Evolutionary conservation across 179 eudicot genomes (phyloP), one percentile per base, ranked within the genome.

Genomic region (Sideroxylon spinosum): DNA sequence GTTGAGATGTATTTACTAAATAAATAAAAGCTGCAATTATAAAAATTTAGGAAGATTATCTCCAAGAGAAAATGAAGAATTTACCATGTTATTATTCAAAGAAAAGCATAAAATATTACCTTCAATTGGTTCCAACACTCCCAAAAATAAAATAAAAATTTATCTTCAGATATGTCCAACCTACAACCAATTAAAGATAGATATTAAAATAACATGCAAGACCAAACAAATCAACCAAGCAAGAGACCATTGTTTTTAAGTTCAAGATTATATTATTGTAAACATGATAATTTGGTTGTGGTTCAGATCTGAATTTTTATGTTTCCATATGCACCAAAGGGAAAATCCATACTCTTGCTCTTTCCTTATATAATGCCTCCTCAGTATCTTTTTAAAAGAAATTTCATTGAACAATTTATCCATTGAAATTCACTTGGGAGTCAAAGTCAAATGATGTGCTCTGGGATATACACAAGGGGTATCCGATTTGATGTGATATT

Each of bases 41-140:
- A 1, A 19, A 9, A 44, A 25, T 52, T 52, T 52, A 52, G 56
- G 56, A 52, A 9, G 16, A 52, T 52, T 52, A 52, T 52, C 2
- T 6, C 12, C 44, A 14, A 14, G 23, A 14, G 71, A 76, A 53
- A 50, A 65, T 76, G 52, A 50, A 49, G 71, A 14, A 17, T 0
- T 25, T 22, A 46, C 13, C 22, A 61, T 6, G 56, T 52, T 52
- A 62, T 4, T 68, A 53, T 13, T 19, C 70, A 49, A 23, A 60
- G 2, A 62, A 37, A 66, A 56, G 74, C 20, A 74, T 20, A 16
- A 62, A 46, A 62, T 26, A 12, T 71, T 90, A 93, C 98, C 97
- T 81, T 87, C 79, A 93, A 79, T 77, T 89, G 86, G 81, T 91
- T 86, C 97, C 97, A 93, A 78, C 94, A 91, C 56, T 89, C 94